Conservation (phyloP, 78 protist genomes). For the Protostelium mycophagum region DNA sequence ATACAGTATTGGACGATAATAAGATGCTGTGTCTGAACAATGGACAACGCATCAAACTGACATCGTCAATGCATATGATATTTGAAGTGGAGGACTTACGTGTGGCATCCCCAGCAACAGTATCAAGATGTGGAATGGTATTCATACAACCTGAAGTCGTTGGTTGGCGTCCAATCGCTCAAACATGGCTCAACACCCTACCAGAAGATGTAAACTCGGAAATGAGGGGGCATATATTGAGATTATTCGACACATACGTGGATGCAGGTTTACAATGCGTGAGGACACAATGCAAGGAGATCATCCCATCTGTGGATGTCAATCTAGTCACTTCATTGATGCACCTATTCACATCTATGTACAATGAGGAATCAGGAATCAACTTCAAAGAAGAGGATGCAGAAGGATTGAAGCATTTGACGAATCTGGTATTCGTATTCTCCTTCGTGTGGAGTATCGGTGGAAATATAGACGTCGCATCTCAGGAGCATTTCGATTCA, state of each 20-base stretch:
- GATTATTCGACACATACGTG: conserved; percentile 43
- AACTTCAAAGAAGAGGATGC: conserved; percentile 8
- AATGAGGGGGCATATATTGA: conserved; percentile 11
- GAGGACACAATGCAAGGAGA: neutral
- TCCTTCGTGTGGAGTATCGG: conserved; percentile 90
- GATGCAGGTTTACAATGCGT: neutral
- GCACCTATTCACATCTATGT: conserved; percentile 51
- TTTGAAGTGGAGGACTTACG: conserved; percentile 94
- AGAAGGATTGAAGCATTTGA: conserved; percentile 1
- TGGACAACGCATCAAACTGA: conserved; percentile 96
- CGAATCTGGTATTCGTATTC: conserved; percentile 57
- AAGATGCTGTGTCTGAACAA: conserved; percentile 90
- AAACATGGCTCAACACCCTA: conserved; percentile 29
- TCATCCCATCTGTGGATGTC: conserved; percentile 25
- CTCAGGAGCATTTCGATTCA: neutral
- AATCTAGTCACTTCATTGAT: conserved; percentile 52
- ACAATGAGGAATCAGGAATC: conserved; percentile 53
- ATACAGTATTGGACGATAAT: conserved; percentile 98
- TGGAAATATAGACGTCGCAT: conserved; percentile 51
- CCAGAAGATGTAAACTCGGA: neutral
- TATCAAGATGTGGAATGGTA: conserved; percentile 98
- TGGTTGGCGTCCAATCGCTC: conserved; percentile 52
- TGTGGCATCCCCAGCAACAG: conserved; percentile 98
- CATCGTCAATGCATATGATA: conserved; percentile 84
- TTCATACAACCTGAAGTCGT: conserved; percentile 89